Evolutionary conservation across 768 basidiomycete species (phyloP), one percentile per base, ranked within the genome.

Genomic region (Termitomyces titanicus): DNA sequence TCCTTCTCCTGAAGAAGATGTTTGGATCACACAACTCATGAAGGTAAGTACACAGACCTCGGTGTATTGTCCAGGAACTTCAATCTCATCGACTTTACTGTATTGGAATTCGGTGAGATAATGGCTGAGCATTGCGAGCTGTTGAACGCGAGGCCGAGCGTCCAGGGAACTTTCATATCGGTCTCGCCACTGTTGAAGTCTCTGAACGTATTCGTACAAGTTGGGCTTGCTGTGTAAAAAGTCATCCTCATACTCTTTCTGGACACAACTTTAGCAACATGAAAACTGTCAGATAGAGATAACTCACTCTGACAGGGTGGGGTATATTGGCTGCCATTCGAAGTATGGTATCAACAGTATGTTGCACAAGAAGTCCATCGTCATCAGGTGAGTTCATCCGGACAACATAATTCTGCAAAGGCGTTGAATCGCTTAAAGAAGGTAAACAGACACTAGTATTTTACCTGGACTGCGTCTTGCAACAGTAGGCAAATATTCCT

Each of bases 81-180:
- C 95, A 37, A 99, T 92, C 60, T 99, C 96, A 60, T 98, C 97
- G 47, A 96, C 94, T 68, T 94, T 97, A 65, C 85, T 87, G 70
- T 98, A 94, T 62, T 98, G 96, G 78, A 98, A 99, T 70, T 98
- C 97, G 7, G 92, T 90, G 63, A 99, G 76, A 72, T 94, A 97
- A 70, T 95, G 94, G 60, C 92, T 94, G 40, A 92, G 75, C 46
- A 85, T 75, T 59, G 97, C 94, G 53, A 99, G 74, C 5, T 92
- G 84, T 63, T 96, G 94, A 42, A 87, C 70, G 35, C 88, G 85
- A 43, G 94, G 92, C 39, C 93, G 79, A 24, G 85, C 76, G 65
- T 98, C 95, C 11, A 99, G 78, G 50, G 84, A 70, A 56, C 79
- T 80, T 68, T 98, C 97, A 67, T 93, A 96, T 63, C 83, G 85